Conservation (phyloP, 2,329 filamentous ascomycete species). For the Fusarium continuum region DNA sequence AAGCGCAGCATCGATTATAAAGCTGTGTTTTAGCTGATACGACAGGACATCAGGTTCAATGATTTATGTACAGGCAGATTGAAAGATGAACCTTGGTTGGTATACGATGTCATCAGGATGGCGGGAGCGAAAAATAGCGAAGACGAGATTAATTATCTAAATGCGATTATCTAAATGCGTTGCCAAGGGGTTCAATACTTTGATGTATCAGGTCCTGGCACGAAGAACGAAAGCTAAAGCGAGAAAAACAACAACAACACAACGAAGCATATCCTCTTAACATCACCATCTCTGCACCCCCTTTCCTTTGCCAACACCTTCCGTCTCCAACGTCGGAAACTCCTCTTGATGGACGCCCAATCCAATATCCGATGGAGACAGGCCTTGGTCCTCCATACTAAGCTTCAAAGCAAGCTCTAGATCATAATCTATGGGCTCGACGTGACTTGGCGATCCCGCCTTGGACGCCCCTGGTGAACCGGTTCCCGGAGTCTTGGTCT, state of each 20-base stretch:
- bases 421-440: constrained; percentile 59
- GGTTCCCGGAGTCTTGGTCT: constrained; percentile 49
- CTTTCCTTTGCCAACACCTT: constrained; percentile 58
- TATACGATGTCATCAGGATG: too few species aligned
- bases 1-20: too few species aligned
- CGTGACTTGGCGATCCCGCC: constrained; percentile 35
- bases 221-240: not conserved
- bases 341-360: constrained; percentile 45
- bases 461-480: constrained; percentile 50
- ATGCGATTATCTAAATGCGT: constrained; percentile 4
- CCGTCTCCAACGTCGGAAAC: constrained; percentile 53
- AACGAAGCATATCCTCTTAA: not conserved
- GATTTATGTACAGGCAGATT: too few species aligned
- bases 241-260: not conserved
- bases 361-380: constrained; percentile 12
- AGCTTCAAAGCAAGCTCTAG: constrained; percentile 68
- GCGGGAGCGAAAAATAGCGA: too few species aligned
- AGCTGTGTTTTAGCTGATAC: too few species aligned
- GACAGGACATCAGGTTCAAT: too few species aligned
- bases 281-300: constrained; percentile 44
- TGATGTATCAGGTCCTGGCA: not conserved
- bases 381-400: constrained; percentile 65
- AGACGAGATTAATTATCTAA: not conserved
- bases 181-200: not conserved
- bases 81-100: too few species aligned